Evolutionary conservation across 2,329 filamentous ascomycete genomes (phyloP).

Genomic region (Coniochaeta sp.): DNA sequence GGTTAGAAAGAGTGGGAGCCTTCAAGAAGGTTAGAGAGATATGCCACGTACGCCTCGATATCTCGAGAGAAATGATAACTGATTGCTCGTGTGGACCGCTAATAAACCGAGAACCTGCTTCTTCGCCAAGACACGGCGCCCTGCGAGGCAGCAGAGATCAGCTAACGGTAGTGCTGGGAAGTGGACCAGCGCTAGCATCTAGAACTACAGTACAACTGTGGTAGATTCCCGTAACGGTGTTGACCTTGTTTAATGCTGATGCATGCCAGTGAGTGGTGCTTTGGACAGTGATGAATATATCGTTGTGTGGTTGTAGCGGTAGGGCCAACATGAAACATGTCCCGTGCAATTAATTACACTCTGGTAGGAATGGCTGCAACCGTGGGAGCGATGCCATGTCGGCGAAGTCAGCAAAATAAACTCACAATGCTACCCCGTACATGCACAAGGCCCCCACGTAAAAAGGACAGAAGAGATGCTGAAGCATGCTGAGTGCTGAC

Average conservation of each 20-base stretch:
- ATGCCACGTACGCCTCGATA: no score
- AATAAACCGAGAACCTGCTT: not conserved
- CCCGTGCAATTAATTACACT: not conserved
- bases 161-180: not conserved
- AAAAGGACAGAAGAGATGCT: no score
- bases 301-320: no score
- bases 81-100: not conserved
- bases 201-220: no score
- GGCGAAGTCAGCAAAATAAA: not conserved
- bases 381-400: not conserved
- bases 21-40: no score
- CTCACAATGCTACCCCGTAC: not conserved
- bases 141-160: constrained; percentile 1
- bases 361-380: not conserved
- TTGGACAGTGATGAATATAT: no score
- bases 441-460: not conserved
- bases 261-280: no score
- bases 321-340: not conserved
- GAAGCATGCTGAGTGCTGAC: no score
- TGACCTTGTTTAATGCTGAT: not conserved
- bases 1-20: no score
- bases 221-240: not conserved
- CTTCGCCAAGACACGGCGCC: not conserved
- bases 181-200: not conserved
- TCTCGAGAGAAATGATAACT: not conserved